phyloP scores from a whole-genome alignment of 2,329 filamentous ascomycete genomes.

The Grosmannia serpens region DNA sequence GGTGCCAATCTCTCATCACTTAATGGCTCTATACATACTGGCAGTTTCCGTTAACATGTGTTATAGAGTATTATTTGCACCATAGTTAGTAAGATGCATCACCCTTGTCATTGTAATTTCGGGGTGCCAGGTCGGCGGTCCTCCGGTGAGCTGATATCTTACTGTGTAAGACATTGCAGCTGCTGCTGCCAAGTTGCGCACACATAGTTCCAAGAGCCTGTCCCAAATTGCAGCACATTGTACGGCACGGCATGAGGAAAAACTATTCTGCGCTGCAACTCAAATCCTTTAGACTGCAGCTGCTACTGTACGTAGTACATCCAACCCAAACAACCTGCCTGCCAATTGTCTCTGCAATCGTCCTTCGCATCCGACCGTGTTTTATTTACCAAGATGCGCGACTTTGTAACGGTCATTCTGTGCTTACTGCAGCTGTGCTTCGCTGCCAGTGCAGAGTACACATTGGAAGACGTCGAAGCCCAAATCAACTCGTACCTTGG shows the following conservation, averaged over 20 bases:
- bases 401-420: neutral
- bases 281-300: neutral
- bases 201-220: neutral
- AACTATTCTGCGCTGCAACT: neutral
- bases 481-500: neutral
- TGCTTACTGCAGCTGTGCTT: neutral
- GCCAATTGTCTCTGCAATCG: neutral
- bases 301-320: neutral
- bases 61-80: too few species aligned
- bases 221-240: neutral
- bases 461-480: neutral
- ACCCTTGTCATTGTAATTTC: too few species aligned
- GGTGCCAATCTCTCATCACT: too few species aligned
- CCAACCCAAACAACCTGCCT: too few species aligned
- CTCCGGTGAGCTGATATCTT: too few species aligned
- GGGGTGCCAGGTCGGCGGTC: too few species aligned
- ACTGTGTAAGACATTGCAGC: neutral
- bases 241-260: neutral
- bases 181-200: neutral
- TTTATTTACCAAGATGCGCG: neutral
- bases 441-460: neutral
- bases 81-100: too few species aligned
- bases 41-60: too few species aligned
- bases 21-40: too few species aligned
- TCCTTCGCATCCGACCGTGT: neutral